Evolutionary conservation across 805 yeast genomes (phyloP).

Genomic region (Tetrapisispora phaffii): DNA sequence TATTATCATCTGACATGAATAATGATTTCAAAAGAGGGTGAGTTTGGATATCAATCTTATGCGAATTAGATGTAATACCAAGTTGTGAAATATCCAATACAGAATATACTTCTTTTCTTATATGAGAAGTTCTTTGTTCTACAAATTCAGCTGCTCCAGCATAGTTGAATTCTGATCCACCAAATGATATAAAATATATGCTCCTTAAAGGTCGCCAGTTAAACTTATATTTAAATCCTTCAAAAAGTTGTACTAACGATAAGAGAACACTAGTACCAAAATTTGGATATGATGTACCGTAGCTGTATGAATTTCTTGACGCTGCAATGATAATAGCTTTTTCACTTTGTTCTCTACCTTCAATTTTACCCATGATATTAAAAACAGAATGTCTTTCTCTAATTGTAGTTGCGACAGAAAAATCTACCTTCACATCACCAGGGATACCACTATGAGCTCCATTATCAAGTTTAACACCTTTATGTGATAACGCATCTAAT

Average conservation of each 20-base stretch:
- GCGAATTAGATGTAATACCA: conserved; percentile 43
- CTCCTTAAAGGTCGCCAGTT: conserved; percentile 81
- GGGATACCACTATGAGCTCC: conserved; percentile 15
- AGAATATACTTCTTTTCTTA: conserved; percentile 52
- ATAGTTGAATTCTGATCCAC: conserved; percentile 66
- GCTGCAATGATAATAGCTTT: conserved; percentile 74
- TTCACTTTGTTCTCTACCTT: conserved; percentile 71
- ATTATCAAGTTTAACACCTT: conserved; percentile 16
- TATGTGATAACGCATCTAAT: conserved; percentile 20
- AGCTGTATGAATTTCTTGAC: conserved; percentile 64
- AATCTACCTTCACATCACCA: conserved; percentile 13
- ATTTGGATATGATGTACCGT: conserved; percentile 62
- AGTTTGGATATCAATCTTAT: conserved; percentile 43
- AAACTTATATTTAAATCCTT: conserved; percentile 49
- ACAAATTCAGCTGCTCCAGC: conserved; percentile 83
- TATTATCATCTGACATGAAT: conserved; percentile 5
- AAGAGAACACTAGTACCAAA: conserved; percentile 68
- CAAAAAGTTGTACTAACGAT: conserved; percentile 60
- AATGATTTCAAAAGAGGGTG: conserved; percentile 54
- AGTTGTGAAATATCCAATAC: conserved; percentile 57
- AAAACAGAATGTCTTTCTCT: conserved; percentile 55
- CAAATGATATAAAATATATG: conserved; percentile 74
- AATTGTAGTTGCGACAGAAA: conserved; percentile 35
- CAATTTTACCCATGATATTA: conserved; percentile 69
- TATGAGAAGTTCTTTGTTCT: conserved; percentile 42